Evolutionary conservation across 2,329 filamentous ascomycete genomes (phyloP).

Genomic region (Fusarium sacchari): DNA sequence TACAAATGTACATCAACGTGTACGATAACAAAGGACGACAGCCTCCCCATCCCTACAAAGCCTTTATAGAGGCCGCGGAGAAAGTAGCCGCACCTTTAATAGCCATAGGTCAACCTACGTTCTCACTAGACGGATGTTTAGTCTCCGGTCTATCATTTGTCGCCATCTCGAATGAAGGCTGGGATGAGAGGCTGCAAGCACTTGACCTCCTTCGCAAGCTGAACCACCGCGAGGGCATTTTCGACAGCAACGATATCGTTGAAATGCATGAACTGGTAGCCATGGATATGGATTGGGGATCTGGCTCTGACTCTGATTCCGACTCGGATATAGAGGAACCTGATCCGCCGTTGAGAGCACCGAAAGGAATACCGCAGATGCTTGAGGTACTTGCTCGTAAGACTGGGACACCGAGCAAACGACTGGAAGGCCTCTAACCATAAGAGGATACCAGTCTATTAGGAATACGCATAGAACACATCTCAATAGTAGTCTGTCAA

Average conservation of each 20-base stretch:
- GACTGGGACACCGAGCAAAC: not conserved
- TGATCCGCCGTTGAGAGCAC: not conserved
- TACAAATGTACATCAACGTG: not conserved
- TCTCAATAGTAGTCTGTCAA: fast-evolving
- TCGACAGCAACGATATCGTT: conserved; percentile 11
- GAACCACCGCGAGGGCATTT: conserved; percentile 9
- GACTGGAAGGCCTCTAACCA: not conserved
- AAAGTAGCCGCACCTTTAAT: not conserved
- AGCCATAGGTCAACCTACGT: not conserved
- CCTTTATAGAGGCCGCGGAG: not conserved
- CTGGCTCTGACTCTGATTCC: not conserved
- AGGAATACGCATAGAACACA: not conserved
- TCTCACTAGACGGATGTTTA: conserved; percentile 1
- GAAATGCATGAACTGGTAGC: not conserved
- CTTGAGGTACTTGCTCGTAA: not conserved
- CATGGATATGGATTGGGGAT: not conserved
- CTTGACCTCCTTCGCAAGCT: not conserved
- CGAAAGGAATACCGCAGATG: conserved; percentile 6
- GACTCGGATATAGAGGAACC: not conserved
- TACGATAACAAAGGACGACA: not conserved
- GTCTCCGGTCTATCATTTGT: not conserved
- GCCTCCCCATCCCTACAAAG: not conserved
- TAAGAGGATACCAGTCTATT: not conserved
- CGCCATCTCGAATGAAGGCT: not conserved
- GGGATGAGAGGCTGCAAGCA: not conserved